Base-by-base conservation (phyloP, 805 yeast genomes). In the Nakazawaea peltata region DNA sequence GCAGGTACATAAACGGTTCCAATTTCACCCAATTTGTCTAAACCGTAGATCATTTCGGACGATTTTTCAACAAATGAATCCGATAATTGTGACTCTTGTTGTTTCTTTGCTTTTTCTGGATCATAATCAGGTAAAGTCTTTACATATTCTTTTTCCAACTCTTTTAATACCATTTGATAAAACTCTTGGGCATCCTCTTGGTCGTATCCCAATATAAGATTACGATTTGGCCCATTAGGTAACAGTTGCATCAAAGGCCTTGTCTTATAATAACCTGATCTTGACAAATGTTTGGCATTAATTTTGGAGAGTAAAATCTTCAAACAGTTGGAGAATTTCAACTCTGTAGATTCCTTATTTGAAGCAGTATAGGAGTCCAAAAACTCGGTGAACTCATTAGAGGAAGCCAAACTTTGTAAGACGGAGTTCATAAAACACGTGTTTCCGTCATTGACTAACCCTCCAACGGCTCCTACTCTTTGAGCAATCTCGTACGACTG, bases 171-270 rank as follows among this genome's bases (percentile, higher is more conserved):
- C 34, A 79, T 68, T 53, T 88, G 97, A 61, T 88, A 88, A 50
- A 88, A 88, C 54, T 88, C 97, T 57, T 88, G 96, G 0, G 97
- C 97, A 60, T 88, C 97, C 55, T 88, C 96, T 59, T 88, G 97
- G 50, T 84, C 86, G 51, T 85, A 85, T 2, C 96, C 92, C 37
- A 76, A 57, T 46, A 87, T 76, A 41, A 86, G 71, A 51, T 79
- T 80, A 49, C 77, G 81, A 45, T 77, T 79, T 11, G 92, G 88
- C 0, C 85, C 82, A 49, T 81, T 80, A 6, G 38, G 30, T 85
- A 83, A 80, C 4, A 73, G 70, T 48, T 71, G 77, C 34, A 82
- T 54, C 30, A 83, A 56, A 12, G 66, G 65, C 37, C 65, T 70
- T 0, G 92, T 78, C 44, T 71, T 76, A 45, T 75, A 81, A 32